phyloP scores from a whole-genome alignment of 306 rosid species.

The Mucuna pruriens region DNA sequence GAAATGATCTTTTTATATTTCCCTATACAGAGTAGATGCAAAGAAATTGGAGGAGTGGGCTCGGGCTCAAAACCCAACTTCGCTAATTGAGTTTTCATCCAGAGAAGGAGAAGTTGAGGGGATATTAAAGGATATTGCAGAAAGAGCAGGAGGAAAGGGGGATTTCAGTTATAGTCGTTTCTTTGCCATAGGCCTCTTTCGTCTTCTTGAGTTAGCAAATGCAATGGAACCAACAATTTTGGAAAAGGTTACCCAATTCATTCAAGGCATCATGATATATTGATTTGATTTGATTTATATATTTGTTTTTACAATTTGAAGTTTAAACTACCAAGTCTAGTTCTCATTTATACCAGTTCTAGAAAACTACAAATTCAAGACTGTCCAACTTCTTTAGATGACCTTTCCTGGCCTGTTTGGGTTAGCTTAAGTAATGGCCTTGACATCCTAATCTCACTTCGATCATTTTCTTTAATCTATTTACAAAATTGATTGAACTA shows the following conservation, averaged over 20 bases:
- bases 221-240: constrained; percentile 86
- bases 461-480: constrained; percentile 14
- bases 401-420: constrained; percentile 1
- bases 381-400: constrained; percentile 9
- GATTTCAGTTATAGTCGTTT: constrained; percentile 93
- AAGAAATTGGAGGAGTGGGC: constrained; percentile 97
- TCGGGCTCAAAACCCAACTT: constrained; percentile 70
- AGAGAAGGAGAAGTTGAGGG: constrained; percentile 93
- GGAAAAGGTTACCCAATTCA: constrained; percentile 68
- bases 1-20: constrained; percentile 32
- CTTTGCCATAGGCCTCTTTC: constrained; percentile 96
- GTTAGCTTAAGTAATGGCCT: constrained; percentile 1
- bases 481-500: constrained; percentile 21
- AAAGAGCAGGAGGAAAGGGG: constrained; percentile 79
- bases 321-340: not conserved
- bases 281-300: constrained; percentile 20
- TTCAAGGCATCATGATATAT: constrained; percentile 23
- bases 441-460: constrained; percentile 21
- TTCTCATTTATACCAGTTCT: not conserved
- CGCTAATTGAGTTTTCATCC: constrained; percentile 82
- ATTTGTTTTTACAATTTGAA: not conserved
- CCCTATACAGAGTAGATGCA: constrained; percentile 72
- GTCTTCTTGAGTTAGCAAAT: constrained; percentile 93
- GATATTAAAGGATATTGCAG: constrained; percentile 79
- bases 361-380: constrained; percentile 21